Evolutionary conservation across 2,329 filamentous ascomycete species (phyloP), one percentile per base, ranked within the genome.

Genomic region (Cordyceps pruinosa): DNA sequence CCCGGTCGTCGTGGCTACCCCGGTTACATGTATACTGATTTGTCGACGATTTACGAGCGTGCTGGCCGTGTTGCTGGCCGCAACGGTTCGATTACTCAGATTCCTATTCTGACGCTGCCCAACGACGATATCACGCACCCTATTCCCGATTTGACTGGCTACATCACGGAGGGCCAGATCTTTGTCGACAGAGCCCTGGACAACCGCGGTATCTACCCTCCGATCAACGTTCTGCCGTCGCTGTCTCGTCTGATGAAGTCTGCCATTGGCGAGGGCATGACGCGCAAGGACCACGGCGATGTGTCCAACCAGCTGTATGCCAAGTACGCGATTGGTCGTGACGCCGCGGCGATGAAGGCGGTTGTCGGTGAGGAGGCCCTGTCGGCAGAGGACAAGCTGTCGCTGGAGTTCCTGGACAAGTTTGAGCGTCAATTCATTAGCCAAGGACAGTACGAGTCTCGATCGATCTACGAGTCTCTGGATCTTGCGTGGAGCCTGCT

Each of bases 21-120:
- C 55, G 94, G 94, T 89, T 99, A 99, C 83, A 99, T 99, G 94
- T 99, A 99, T 82, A 99, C 94, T 66, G 95, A 99, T 85, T 89
- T 99, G 86, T 97, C 94, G 59, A 99, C 94, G 70, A 97, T 99
- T 68, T 99, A 99, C 81, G 94, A 99, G 78, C 92, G 94, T 78
- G 94, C 94, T 66, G 94, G 94, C 70, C 94, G 94, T 88, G 94
- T 99, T 51, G 81, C 90, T 69, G 95, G 95, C 66, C 89, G 95
- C 66, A 97, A 97, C 69, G 94, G 95, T 60, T 99, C 94, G 67
- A 99, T 99, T 68, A 99, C 95, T 21, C 94, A 99, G 77, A 97
- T 99, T 68, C 94, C 94, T 60, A 99, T 99, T 72, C 75, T 99
- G 76, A 97, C 94, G 65, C 99, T 99, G 94, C 94, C 94, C 69